Evolutionary conservation across 768 basidiomycete species (phyloP).

Genomic region (Albatrellus ellisii): DNA sequence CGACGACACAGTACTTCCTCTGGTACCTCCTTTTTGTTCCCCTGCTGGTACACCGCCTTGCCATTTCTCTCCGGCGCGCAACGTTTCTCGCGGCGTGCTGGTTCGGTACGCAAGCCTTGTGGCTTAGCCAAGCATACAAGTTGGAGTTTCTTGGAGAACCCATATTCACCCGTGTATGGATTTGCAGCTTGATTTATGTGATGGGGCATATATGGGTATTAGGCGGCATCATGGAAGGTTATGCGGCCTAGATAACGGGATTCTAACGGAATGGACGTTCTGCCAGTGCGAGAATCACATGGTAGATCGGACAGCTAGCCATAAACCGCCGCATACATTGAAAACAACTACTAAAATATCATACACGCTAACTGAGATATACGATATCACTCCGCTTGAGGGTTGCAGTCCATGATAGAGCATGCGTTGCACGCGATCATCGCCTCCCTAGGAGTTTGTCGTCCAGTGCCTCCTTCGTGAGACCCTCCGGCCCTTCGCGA

Average conservation of each 20-base stretch:
- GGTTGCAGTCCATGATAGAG: neutral
- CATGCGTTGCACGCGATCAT: neutral
- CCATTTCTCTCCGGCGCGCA: slow-evolving; percentile 31
- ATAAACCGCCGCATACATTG: no score
- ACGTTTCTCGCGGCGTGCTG: slow-evolving; percentile 41
- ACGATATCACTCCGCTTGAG: no score
- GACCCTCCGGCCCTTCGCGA: slow-evolving; percentile 65
- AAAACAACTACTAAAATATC: no score
- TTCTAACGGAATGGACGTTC: neutral
- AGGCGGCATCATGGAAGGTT: slow-evolving; percentile 42
- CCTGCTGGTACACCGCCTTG: slow-evolving; percentile 56
- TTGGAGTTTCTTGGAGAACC: slow-evolving; percentile 77
- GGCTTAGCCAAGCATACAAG: slow-evolving; percentile 84
- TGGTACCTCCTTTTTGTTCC: slow-evolving; percentile 93
- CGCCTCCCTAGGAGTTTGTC: slow-evolving; percentile 30
- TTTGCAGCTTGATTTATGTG: slow-evolving; percentile 62
- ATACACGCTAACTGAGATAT: neutral
- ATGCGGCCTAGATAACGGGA: slow-evolving; percentile 19
- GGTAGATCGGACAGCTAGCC: neutral
- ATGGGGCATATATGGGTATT: slow-evolving; percentile 73
- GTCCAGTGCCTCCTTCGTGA: slow-evolving; percentile 66
- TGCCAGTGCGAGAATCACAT: neutral
- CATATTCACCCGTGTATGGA: slow-evolving; percentile 70
- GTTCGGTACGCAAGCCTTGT: slow-evolving; percentile 70
- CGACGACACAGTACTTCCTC: slow-evolving; percentile 70